A percentile compares a stretch with the other conserved stretches of the same genome.
Evolutionary conservation across 371 early-diverging fungal genomes (phyloP).

Genomic region (Saksenaea oblongispora): DNA sequence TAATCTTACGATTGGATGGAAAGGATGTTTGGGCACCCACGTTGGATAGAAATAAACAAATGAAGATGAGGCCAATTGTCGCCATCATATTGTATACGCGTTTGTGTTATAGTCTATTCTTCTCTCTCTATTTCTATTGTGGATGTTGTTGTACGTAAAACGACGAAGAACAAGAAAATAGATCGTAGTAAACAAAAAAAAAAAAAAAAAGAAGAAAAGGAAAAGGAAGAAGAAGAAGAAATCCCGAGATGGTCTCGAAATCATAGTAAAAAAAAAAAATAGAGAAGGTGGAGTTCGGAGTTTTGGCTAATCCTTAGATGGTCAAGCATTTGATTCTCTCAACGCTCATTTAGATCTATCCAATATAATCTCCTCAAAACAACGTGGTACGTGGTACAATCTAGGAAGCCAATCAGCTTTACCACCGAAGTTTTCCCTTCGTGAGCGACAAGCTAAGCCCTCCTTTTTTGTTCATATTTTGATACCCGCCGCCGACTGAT

Average conservation of each 20-base stretch:
- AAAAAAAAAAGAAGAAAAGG: neutral
- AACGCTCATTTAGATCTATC: constrained; percentile 2
- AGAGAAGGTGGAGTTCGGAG: constrained; percentile 1
- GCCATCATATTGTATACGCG: neutral
- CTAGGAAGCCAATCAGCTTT: neutral
- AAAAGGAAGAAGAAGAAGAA: constrained; percentile 2
- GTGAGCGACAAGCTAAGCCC: neutral
- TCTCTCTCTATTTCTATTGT: too few relatives aligned
- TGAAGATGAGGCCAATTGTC: neutral
- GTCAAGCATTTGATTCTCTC: constrained; percentile 3
- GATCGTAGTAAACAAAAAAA: neutral
- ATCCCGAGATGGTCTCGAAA: neutral
- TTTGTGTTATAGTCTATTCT: neutral
- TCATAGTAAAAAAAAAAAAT: neutral
- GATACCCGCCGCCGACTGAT: neutral
- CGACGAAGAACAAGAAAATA: too few relatives aligned
- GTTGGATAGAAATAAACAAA: neutral
- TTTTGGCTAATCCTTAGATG: neutral
- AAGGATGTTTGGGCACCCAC: neutral
- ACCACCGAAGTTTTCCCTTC: neutral
- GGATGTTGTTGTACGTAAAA: too few relatives aligned
- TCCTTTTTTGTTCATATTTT: neutral
- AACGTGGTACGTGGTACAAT: constrained; percentile 4
- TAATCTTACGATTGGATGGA: neutral
- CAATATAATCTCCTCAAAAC: neutral